Evolutionary conservation across 345 rosid species (phyloP).

Genomic region (Boechera stricta): DNA sequence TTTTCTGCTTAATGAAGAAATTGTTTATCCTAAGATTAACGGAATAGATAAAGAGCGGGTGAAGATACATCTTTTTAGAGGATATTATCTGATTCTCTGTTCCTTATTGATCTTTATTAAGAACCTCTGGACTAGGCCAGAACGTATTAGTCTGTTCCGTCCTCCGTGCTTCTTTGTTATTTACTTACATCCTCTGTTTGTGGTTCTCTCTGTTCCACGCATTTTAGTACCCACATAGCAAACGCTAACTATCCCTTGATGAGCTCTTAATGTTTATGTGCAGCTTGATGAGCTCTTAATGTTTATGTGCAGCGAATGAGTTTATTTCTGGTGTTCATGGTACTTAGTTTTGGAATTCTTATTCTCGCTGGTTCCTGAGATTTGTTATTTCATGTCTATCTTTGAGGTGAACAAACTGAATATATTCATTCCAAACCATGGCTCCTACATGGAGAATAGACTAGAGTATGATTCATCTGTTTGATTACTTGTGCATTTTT

Average conservation of each 20-base stretch:
- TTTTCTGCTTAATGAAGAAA: not conserved
- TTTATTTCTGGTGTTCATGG: not conserved
- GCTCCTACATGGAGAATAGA: not conserved
- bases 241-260: not conserved
- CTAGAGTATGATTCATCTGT: slow-evolving; percentile 11
- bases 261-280: not conserved
- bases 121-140: not conserved
- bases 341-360: slow-evolving; percentile 1
- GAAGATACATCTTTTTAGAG: not conserved
- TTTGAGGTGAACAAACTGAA: not conserved
- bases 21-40: not conserved
- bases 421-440: not conserved
- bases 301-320: not conserved
- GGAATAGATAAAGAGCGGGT: not conserved
- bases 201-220: not conserved
- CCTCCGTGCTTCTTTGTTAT: not conserved
- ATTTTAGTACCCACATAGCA: not conserved
- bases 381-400: not conserved
- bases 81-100: not conserved
- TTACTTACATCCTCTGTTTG: not conserved
- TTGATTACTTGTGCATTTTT: slow-evolving; percentile 11
- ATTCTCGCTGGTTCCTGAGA: not conserved
- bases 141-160: not conserved
- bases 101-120: not conserved
- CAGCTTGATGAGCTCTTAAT: not conserved